Evolutionary conservation across 352 stramenopile genomes (phyloP).

Genomic region (Pythium dissimile): DNA sequence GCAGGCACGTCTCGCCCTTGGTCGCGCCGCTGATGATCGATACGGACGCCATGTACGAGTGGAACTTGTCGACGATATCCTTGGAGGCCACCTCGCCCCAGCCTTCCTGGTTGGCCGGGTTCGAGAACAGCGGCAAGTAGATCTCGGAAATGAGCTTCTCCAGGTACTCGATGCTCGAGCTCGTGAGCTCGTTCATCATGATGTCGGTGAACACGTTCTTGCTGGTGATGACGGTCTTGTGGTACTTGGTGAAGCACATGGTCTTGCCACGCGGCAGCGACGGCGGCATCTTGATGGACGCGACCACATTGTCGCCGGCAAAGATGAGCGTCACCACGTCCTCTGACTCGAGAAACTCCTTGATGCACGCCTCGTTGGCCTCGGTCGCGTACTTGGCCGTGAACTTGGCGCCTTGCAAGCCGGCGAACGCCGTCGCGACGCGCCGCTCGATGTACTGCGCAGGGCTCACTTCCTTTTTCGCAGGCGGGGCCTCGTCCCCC

Average conservation of each 20-base stretch:
- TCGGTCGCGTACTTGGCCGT: constrained; percentile 80
- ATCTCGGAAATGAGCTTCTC: constrained; percentile 94
- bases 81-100: constrained; percentile 97
- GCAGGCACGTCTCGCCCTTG: constrained; percentile 96
- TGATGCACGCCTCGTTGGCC: constrained; percentile 78
- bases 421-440: constrained; percentile 66
- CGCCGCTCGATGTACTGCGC: constrained; percentile 81
- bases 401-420: constrained; percentile 66
- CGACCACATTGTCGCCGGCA: constrained; percentile 84
- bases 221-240: constrained; percentile 70
- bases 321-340: constrained; percentile 88
- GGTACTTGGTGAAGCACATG: constrained; percentile 90
- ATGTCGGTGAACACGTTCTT: constrained; percentile 88
- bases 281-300: constrained; percentile 84
- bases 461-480: constrained; percentile 71
- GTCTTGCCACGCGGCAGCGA: constrained; percentile 87
- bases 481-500: constrained; percentile 40
- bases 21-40: constrained; percentile 96
- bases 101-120: constrained; percentile 92
- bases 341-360: constrained; percentile 87
- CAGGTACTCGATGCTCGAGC: constrained; percentile 93
- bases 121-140: constrained; percentile 95
- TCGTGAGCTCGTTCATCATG: constrained; percentile 82
- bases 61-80: constrained; percentile 97
- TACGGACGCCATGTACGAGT: constrained; percentile 95